These are phyloP conservation scores for Bathelium albidoporum DNA, from an alignment of 495 filamentous ascomycete genomes.

Conservation along the genomic window DNA sequence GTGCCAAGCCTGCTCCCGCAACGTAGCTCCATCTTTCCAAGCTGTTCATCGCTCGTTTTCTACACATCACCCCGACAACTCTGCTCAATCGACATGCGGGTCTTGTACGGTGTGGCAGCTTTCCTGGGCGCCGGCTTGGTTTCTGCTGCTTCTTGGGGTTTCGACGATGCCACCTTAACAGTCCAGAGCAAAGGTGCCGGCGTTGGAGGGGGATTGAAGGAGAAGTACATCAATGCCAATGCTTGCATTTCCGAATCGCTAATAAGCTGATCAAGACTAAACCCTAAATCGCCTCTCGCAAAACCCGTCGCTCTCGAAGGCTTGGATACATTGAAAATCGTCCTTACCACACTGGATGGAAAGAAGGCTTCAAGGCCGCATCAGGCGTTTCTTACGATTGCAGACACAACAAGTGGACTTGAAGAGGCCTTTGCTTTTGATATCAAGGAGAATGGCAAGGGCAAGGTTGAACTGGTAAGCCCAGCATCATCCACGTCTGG, in stretches of 20 bases:
- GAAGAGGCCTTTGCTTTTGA: constrained; percentile 83
- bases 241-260: neutral
- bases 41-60: neutral
- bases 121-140: constrained; percentile 9
- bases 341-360: constrained; percentile 69
- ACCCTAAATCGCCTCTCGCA: constrained; percentile 49
- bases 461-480: constrained; percentile 69
- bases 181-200: constrained; percentile 62
- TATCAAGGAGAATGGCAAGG: constrained; percentile 81
- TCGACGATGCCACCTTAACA: constrained; percentile 73
- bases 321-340: constrained; percentile 69
- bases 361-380: constrained; percentile 73
- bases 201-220: constrained; percentile 53
- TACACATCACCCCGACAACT: neutral
- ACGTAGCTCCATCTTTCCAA: neutral
- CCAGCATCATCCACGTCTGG: neutral
- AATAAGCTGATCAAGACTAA: constrained; percentile 42
- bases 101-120: neutral
- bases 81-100: neutral
- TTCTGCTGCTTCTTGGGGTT: constrained; percentile 71
- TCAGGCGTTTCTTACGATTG: constrained; percentile 80
- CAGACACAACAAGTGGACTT: constrained; percentile 60
- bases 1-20: neutral
- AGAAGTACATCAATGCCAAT: constrained; percentile 45
- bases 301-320: constrained; percentile 54